Evolutionary conservation across 257 asterid species (phyloP).

Genomic region (Schizonepeta tenuifolia): DNA sequence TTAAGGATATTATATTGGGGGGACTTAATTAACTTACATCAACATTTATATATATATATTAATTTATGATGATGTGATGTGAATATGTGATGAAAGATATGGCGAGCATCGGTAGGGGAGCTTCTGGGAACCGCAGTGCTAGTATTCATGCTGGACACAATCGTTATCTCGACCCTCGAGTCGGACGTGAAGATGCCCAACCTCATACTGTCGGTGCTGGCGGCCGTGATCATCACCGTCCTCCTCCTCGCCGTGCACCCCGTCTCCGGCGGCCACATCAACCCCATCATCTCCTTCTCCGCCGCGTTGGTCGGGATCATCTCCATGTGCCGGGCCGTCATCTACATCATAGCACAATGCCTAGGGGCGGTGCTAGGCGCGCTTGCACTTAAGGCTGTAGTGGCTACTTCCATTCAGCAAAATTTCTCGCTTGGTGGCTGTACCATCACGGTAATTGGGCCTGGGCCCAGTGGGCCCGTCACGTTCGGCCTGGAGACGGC

Average conservation of each 20-base stretch:
- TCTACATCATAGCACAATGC: constrained; percentile 66
- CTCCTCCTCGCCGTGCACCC: constrained; percentile 76
- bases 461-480: constrained; percentile 57
- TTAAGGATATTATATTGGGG: no score
- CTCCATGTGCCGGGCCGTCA: constrained; percentile 60
- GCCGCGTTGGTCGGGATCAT: constrained; percentile 72
- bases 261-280: constrained; percentile 81
- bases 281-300: constrained; percentile 80
- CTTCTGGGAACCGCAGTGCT: constrained; percentile 66
- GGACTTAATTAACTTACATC: no score
- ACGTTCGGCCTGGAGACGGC: constrained; percentile 48
- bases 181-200: constrained; percentile 58
- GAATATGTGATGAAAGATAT: constrained; percentile 48
- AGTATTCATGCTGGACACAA: constrained; percentile 69
- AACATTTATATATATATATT: no score
- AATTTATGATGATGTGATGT: background rate
- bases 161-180: constrained; percentile 64
- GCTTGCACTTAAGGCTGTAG: constrained; percentile 67
- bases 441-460: constrained; percentile 51
- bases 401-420: constrained; percentile 44
- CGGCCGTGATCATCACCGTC: constrained; percentile 55
- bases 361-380: constrained; percentile 69
- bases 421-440: constrained; percentile 76
- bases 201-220: constrained; percentile 53
- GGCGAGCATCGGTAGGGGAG: constrained; percentile 84